These are phyloP conservation scores for Inonotus hispidus DNA, from an alignment of 1,284 basidiomycete species.

Conservation along the genomic window DNA sequence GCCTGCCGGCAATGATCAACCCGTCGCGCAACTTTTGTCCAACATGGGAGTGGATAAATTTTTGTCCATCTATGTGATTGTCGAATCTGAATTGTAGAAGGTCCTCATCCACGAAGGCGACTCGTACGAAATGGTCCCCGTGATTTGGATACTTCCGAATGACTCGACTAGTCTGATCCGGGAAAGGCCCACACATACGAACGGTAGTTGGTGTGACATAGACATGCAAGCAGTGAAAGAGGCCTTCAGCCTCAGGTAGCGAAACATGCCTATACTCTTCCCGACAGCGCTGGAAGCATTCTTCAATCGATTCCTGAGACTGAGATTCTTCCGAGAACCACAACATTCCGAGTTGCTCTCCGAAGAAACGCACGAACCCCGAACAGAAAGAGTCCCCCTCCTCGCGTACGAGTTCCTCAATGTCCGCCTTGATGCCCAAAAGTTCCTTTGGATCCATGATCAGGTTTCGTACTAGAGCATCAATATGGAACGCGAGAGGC, in stretches of 20 bases:
- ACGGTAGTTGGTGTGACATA: constrained; percentile 56
- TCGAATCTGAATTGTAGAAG: constrained; percentile 44
- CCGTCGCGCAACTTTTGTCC: constrained; percentile 39
- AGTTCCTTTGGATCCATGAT: constrained; percentile 44
- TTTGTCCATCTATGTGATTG: constrained; percentile 42
- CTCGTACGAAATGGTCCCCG: constrained; percentile 56
- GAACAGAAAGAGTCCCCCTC: constrained; percentile 35
- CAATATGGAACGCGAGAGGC: constrained; percentile 51
- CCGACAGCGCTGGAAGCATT: constrained; percentile 33
- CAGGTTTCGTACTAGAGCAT: constrained; percentile 38
- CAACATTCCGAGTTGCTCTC: constrained; percentile 25
- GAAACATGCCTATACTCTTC: constrained; percentile 25
- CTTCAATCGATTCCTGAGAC: constrained; percentile 24
- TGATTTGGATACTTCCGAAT: constrained; percentile 45
- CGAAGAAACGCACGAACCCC: constrained; percentile 41
- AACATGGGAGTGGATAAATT: constrained; percentile 41
- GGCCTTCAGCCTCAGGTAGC: constrained; percentile 31
- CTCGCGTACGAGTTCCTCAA: background rate
- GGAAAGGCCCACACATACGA: constrained; percentile 53
- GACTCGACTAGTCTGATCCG: constrained; percentile 62
- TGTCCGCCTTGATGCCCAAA: constrained; percentile 22
- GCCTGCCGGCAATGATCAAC: constrained; percentile 31
- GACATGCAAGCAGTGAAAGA: constrained; percentile 52
- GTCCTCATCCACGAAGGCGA: constrained; percentile 57
- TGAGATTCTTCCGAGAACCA: constrained; percentile 27